Evolutionary conservation across 768 basidiomycete species (phyloP).

Genomic region (Collybia nuda): DNA sequence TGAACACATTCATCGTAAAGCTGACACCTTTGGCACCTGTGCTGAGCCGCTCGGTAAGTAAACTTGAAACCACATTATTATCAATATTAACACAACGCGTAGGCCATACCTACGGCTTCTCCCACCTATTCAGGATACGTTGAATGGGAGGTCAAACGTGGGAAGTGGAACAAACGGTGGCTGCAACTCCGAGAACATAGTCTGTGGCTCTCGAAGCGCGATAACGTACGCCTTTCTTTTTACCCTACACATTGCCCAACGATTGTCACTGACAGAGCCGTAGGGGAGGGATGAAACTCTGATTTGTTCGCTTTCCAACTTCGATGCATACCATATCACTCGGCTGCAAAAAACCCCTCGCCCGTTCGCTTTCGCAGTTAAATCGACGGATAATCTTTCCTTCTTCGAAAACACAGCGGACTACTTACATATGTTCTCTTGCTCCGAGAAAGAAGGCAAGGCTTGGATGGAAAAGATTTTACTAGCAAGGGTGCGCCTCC

Average conservation of each 20-base stretch:
- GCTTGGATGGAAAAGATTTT: slow-evolving; percentile 81
- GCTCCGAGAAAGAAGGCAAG: slow-evolving; percentile 69
- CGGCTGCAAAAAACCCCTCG: slow-evolving; percentile 82
- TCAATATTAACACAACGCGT: slow-evolving; percentile 9
- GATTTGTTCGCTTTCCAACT: slow-evolving; percentile 84
- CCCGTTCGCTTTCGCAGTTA: slow-evolving; percentile 80
- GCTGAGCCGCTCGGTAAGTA: slow-evolving; percentile 59
- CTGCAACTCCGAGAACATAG: slow-evolving; percentile 84
- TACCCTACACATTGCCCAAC: neutral
- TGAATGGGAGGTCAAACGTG: slow-evolving; percentile 87
- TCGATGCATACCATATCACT: slow-evolving; percentile 83
- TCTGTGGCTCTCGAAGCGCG: slow-evolving; percentile 86
- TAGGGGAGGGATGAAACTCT: slow-evolving; percentile 84
- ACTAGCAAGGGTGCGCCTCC: slow-evolving; percentile 70
- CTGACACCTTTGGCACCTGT: slow-evolving; percentile 62
- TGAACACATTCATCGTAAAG: slow-evolving; percentile 82
- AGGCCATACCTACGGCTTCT: slow-evolving; percentile 45
- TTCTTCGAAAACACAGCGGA: slow-evolving; percentile 88
- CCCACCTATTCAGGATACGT: slow-evolving; percentile 61
- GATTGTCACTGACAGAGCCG: slow-evolving; percentile 6
- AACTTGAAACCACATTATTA: neutral
- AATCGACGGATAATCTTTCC: slow-evolving; percentile 83
- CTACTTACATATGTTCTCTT: slow-evolving; percentile 85
- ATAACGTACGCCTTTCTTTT: slow-evolving; percentile 57
- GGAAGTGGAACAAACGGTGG: slow-evolving; percentile 95